These are phyloP conservation scores for Hymenotorrendiella dingleyae DNA, from an alignment of 2,329 filamentous ascomycete species.

Conservation along the genomic window DNA sequence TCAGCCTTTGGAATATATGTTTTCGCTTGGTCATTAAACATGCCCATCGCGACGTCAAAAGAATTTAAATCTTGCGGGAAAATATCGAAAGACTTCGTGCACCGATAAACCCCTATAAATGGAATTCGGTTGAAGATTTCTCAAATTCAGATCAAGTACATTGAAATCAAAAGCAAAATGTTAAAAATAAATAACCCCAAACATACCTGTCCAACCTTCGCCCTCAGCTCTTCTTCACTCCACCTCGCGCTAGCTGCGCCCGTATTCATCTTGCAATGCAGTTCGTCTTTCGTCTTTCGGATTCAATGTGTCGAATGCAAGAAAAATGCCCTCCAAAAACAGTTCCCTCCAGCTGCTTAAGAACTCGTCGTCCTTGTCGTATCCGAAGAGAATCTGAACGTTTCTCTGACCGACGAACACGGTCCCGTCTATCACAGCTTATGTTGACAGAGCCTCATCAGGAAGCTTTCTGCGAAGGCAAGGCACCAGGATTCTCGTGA, in stretches of 20 bases:
- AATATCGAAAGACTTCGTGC: background rate
- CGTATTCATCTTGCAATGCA: background rate
- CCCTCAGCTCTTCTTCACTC: constrained; percentile 21
- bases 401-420: too few relatives aligned
- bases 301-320: too few relatives aligned
- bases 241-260: constrained; percentile 6
- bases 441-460: too few relatives aligned
- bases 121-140: background rate
- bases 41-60: background rate
- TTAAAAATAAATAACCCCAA: too few relatives aligned
- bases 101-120: background rate
- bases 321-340: background rate
- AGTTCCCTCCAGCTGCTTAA: too few relatives aligned
- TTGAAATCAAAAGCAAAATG: background rate
- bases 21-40: background rate
- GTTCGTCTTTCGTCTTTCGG: too few relatives aligned
- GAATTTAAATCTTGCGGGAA: background rate
- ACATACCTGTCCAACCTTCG: constrained; percentile 25
- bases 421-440: too few relatives aligned
- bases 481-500: too few relatives aligned
- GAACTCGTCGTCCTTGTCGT: too few relatives aligned
- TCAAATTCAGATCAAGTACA: background rate
- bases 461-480: too few relatives aligned
- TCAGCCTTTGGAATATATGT: too few relatives aligned
- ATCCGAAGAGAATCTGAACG: too few relatives aligned